Evolutionary conservation across 1,284 basidiomycete species (phyloP).

Genomic region (Mycosarcoma mackinlayi): DNA sequence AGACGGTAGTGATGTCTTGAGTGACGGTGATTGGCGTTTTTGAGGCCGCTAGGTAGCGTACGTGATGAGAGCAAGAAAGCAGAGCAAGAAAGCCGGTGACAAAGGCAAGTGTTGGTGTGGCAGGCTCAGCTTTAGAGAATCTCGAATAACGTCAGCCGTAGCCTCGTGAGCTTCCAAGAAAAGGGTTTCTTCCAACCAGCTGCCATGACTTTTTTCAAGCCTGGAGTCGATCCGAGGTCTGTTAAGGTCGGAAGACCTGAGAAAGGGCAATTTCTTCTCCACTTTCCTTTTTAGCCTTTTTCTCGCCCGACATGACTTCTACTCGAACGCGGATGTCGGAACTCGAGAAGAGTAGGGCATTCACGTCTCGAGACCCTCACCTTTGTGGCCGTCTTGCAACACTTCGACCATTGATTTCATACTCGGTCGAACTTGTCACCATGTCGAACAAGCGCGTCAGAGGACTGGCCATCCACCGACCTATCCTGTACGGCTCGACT

Average conservation of each 20-base stretch:
- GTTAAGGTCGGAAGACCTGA: slow-evolving; percentile 11
- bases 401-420: not conserved
- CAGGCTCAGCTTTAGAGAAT: slow-evolving; percentile 21
- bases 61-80: too few relatives aligned
- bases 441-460: slow-evolving; percentile 50
- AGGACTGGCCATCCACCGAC: slow-evolving; percentile 86
- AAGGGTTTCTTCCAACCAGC: slow-evolving; percentile 7
- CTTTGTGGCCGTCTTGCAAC: not conserved
- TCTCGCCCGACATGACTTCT: slow-evolving; percentile 29
- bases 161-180: not conserved
- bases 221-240: slow-evolving; percentile 8
- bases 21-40: not conserved
- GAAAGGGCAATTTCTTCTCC: slow-evolving; percentile 11
- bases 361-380: slow-evolving; percentile 27
- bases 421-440: not conserved
- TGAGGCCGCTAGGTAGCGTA: not conserved
- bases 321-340: slow-evolving; percentile 22
- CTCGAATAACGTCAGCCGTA: slow-evolving; percentile 35
- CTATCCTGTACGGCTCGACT: slow-evolving; percentile 96
- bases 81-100: too few relatives aligned
- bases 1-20: not conserved
- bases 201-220: not conserved
- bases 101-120: not conserved
- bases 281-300: slow-evolving; percentile 9
- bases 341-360: not conserved